phyloP scores from a whole-genome alignment of 2,329 filamentous ascomycete species.

The Fusarium anthophilum region DNA sequence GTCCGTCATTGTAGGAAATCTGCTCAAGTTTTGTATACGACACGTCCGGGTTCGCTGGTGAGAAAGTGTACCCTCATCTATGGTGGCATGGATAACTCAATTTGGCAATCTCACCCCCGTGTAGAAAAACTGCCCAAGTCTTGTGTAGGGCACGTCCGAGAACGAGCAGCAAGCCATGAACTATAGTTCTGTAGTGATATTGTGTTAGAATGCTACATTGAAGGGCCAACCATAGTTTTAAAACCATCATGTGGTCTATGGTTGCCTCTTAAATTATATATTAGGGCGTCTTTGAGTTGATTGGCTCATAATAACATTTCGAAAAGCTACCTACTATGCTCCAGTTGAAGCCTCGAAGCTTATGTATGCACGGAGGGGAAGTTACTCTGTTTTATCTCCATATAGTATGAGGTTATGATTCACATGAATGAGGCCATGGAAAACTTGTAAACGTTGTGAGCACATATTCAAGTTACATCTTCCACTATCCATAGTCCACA shows the following conservation, averaged over 20 bases:
- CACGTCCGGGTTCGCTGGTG: not conserved
- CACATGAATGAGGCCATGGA: not conserved
- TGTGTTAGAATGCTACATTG: not conserved
- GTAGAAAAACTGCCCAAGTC: not conserved
- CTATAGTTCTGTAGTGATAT: rapidly evolving
- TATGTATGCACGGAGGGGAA: not conserved
- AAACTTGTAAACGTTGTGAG: not conserved
- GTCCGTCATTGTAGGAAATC: too few relatives aligned
- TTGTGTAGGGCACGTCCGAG: not conserved
- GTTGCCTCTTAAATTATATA: not conserved
- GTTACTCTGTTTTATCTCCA: not conserved
- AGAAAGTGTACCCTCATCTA: not conserved
- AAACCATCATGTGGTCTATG: not conserved
- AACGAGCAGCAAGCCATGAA: too few relatives aligned
- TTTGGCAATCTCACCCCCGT: not conserved
- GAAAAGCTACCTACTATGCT: not conserved
- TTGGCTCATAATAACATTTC: too few relatives aligned
- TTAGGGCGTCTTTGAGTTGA: not conserved
- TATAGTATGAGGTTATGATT: not conserved
- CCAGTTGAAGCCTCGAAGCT: not conserved
- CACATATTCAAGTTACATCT: not conserved
- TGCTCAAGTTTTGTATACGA: not conserved
- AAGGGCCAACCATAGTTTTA: not conserved
- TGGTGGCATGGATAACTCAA: not conserved
- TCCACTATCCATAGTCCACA: not conserved